Evolutionary conservation across 164 flowering plant species (phyloP), one percentile per base, ranked within the genome.

Genomic region (Stephania cephalantha): DNA sequence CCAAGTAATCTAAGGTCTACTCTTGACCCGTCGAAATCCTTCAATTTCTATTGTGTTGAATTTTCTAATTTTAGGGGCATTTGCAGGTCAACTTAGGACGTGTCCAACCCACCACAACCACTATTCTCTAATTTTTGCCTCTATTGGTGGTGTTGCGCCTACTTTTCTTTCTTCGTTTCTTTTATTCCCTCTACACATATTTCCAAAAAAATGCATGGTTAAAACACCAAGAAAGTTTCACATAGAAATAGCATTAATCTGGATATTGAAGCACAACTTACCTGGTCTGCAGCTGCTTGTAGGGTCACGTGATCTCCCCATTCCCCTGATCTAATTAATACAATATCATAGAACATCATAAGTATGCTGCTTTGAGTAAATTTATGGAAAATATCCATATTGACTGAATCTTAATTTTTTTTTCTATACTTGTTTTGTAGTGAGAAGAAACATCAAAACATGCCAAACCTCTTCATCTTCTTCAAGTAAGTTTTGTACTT

Each of bases 231-330:
- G 42, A 35, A 35, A 35, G 4, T 35, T 35, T 2, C 42, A 0
- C 42, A 35, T 35, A 2, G 42, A 35, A 35, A 31, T 68, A 42
- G 53, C n/a, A 31, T 31, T 20, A 30, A 61, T 63, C 17, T 72
- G 46, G 17, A 18, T 3, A 61, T 17, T 35, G 71, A 22, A 74
- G 64, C 42, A 35, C 42, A 48, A 74, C 92, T 83, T 83, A 94
- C 98, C 79, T 84, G 81, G 73, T 94, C 98, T 29, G 98, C 98
- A 82, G 98, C 98, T 74, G 97, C 98, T 83, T 94, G 98, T 55
- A 94, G 85, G 73, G 97, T 94, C 66, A 94, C 82, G 84, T 94
- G 98, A 83, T 94, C 98, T 82, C 98, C 98, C 98, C 98, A 94
- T 76, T 92, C 98, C 17, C 98, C 98, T 71, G 87, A 81, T 85